Evolutionary conservation across 352 stramenopile species (phyloP).

Genomic region (Globisporangium spiculum): DNA sequence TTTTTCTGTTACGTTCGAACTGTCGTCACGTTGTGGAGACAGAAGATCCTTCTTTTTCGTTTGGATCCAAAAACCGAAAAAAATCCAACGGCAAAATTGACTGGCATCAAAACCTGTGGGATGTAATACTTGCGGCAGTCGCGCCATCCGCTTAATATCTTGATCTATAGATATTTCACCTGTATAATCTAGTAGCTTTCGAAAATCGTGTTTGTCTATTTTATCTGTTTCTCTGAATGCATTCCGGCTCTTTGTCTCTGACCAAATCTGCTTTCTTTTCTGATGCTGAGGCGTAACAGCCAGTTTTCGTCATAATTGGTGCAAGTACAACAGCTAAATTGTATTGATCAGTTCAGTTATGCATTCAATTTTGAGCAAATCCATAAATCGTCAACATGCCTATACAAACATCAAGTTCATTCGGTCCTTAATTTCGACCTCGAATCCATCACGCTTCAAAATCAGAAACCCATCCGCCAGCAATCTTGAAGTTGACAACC

Average conservation of each 20-base stretch:
- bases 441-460: background rate
- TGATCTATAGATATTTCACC: background rate
- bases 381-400: background rate
- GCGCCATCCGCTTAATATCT: no score
- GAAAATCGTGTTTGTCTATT: background rate
- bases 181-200: background rate
- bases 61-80: background rate
- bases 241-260: background rate
- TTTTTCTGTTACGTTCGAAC: background rate
- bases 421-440: background rate
- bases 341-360: background rate
- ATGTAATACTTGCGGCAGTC: background rate
- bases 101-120: background rate
- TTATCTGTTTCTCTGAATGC: background rate
- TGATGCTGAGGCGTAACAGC: background rate
- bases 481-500: background rate
- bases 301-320: background rate
- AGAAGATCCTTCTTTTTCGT: conserved; percentile 2
- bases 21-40: background rate
- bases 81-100: background rate
- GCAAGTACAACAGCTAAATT: background rate
- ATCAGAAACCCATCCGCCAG: background rate
- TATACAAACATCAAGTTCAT: background rate
- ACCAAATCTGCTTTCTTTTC: background rate
- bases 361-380: background rate